Base-by-base conservation (phyloP, 1,284 basidiomycete genomes). In the Mycena citricolor region DNA sequence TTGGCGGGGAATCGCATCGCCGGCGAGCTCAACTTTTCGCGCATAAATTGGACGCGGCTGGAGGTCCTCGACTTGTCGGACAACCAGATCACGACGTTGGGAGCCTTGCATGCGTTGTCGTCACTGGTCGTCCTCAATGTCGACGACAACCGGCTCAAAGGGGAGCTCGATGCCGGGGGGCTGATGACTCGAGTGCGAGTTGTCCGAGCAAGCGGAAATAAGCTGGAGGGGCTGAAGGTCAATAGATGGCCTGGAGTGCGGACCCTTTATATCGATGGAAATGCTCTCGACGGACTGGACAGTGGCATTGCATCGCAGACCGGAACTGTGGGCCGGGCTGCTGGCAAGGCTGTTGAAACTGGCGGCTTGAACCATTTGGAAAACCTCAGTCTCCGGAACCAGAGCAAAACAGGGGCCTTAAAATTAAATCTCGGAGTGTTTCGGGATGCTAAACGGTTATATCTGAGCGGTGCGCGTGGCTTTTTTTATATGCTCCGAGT, bases 191-290 rank as follows among this genome's bases (percentile, higher is more conserved):
- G 77, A 51, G 65, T 97, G 52, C 84, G 90, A n/a, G 84, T 91
- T 34, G 77, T 99, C 46, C 85, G 92, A 19, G 69, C 90, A 39
- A 94, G 89, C 69, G 81, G 82, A 59, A 99, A 99, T 67, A 74
- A 78, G 31, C 67, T 99, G 48, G 66, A 74, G 39, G 63, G 68
- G 45, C 71, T 99, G 38, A 78, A 94, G 60, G 77, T 88, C 36
- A 74, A 74, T 14, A 68, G 71, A 13, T 81, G 89, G 60, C 73
- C 80, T 5, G 84, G 84, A 58, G 68, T 98, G 52, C 83, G 93
- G 52, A 97, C 92, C 52, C 76, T 98, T 21, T 97, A 97, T 64
- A 82, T 89, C 57, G 95, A 99, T 71, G 86, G 87, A 63, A 97
- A 97, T 64, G 66, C 71, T 24, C 73, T 99, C 26, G 48, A 39